A percentile compares a stretch with the other conserved stretches of the same genome.
Evolutionary conservation across 495 filamentous ascomycete genomes (phyloP).

Genomic region (Aspergillus sclerotioniger): DNA sequence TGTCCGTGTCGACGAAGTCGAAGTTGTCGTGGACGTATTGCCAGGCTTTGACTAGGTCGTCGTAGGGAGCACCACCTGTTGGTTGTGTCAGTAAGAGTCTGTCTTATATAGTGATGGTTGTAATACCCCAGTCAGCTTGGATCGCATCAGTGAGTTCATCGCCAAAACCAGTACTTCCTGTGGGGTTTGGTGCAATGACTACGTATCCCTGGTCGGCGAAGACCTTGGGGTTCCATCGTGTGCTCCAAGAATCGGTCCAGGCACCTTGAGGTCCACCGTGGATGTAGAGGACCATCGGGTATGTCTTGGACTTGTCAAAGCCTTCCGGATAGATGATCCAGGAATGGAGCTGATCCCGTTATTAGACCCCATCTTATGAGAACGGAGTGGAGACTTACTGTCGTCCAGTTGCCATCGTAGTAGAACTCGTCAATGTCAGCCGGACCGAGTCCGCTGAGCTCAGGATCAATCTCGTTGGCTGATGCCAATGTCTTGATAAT

Average conservation of each 20-base stretch:
- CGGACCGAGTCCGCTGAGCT: conserved; percentile 27
- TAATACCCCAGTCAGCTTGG: conserved; percentile 46
- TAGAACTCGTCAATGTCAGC: conserved; percentile 39
- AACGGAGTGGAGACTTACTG: conserved; percentile 21
- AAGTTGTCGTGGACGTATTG: conserved; percentile 50
- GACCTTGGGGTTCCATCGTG: conserved; percentile 50
- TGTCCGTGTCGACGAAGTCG: conserved; percentile 47
- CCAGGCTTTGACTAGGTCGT: conserved; percentile 53
- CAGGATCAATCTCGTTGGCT: conserved; percentile 37
- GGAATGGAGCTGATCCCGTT: conserved; percentile 40
- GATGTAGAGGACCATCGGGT: conserved; percentile 50
- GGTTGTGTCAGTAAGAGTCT: conserved; percentile 5
- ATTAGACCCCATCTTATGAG: not conserved
- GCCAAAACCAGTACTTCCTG: conserved; percentile 51
- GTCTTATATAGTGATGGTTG: not conserved
- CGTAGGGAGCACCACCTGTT: conserved; percentile 46
- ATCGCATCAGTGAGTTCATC: conserved; percentile 48
- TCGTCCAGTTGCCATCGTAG: conserved; percentile 35
- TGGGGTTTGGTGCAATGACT: conserved; percentile 53
- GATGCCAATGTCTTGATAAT: conserved; percentile 27
- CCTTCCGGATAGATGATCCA: conserved; percentile 47
- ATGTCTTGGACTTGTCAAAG: conserved; percentile 46
- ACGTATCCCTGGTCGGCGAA: conserved; percentile 59
- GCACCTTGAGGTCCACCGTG: conserved; percentile 54
- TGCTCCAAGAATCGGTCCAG: conserved; percentile 50